phyloP scores from a whole-genome alignment of 2,329 filamentous ascomycete species.

The Fusarium tupiense region DNA sequence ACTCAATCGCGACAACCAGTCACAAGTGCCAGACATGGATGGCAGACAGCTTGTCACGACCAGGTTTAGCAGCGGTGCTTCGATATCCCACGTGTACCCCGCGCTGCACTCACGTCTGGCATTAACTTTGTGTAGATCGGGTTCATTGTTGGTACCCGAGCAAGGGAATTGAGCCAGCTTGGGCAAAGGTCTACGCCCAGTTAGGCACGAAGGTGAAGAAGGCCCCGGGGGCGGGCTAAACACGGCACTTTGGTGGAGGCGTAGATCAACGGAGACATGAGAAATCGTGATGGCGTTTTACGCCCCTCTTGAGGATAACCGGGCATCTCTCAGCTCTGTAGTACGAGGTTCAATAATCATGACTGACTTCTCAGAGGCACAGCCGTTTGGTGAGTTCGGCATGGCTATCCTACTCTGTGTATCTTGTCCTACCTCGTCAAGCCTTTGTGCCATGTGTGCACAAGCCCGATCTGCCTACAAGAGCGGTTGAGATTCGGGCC shows the following conservation, averaged over 20 bases:
- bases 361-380: background rate
- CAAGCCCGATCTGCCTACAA: slow-evolving; percentile 11
- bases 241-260: slow-evolving; percentile 35
- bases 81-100: slow-evolving; percentile 36
- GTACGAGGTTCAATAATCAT: slow-evolving; percentile 6
- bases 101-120: slow-evolving; percentile 27
- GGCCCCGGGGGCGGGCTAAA: slow-evolving; percentile 7
- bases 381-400: slow-evolving; percentile 10
- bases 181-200: slow-evolving; percentile 26
- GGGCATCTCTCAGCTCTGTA: slow-evolving; percentile 25
- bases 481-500: slow-evolving; percentile 7
- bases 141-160: slow-evolving; percentile 35
- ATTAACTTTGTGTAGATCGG: slow-evolving; percentile 25
- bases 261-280: slow-evolving; percentile 35
- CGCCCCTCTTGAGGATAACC: slow-evolving; percentile 22
- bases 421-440: slow-evolving; percentile 25
- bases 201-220: slow-evolving; percentile 30
- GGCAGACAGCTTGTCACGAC: slow-evolving; percentile 8
- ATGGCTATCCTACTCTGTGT: slow-evolving; percentile 19
- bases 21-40: slow-evolving; percentile 12
- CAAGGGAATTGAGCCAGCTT: slow-evolving; percentile 17
- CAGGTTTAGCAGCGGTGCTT: slow-evolving; percentile 15
- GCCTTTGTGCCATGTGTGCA: slow-evolving; percentile 24
- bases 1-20: slow-evolving; percentile 17
- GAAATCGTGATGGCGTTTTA: slow-evolving; percentile 13